These are phyloP conservation scores for Aspergillus kassunensis DNA, from an alignment of 495 filamentous ascomycete species.

Conservation along the genomic window DNA sequence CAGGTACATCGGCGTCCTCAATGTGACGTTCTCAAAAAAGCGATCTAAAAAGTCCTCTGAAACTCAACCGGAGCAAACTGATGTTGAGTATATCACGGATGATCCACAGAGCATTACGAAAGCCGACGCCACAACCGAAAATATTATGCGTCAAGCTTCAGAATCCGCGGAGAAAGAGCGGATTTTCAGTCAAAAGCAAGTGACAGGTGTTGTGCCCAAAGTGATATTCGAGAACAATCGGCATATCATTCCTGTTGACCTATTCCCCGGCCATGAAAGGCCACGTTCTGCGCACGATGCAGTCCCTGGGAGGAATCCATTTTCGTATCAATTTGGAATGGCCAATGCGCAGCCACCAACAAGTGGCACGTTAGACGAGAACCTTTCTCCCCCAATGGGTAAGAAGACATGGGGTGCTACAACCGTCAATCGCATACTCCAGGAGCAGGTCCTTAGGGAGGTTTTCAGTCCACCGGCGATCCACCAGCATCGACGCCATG, in stretches of 20 bases:
- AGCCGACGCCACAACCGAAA: slow-evolving; percentile 17
- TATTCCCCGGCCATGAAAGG: slow-evolving; percentile 50
- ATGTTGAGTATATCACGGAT: slow-evolving; percentile 2
- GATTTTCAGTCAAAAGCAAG: slow-evolving; percentile 77
- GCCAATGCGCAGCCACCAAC: slow-evolving; percentile 1
- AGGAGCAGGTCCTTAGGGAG: slow-evolving; percentile 90
- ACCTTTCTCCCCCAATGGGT: slow-evolving; percentile 1
- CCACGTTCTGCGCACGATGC: slow-evolving; percentile 28
- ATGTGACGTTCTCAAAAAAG: slow-evolving; percentile 93
- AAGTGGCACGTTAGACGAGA: slow-evolving; percentile 8
- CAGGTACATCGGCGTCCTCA: slow-evolving; percentile 95
- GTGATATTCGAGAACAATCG: slow-evolving; percentile 94
- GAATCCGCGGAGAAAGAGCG: slow-evolving; percentile 47
- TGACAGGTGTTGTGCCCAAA: slow-evolving; percentile 66
- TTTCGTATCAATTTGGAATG: slow-evolving; percentile 15
- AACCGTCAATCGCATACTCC: slow-evolving; percentile 79
- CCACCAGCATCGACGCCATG: slow-evolving; percentile 59
- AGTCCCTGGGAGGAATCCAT: slow-evolving; percentile 16
- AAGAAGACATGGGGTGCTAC: slow-evolving; percentile 82
- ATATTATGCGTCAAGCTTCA: slow-evolving; percentile 12
- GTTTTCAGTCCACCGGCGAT: slow-evolving; percentile 85
- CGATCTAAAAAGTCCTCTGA: slow-evolving; percentile 54
- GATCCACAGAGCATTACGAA: slow-evolving; percentile 17
- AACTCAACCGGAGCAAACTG: slow-evolving; percentile 20
- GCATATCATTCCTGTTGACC: slow-evolving; percentile 85